Conservation (phyloP, 306 rosid genomes). For the Cucurbita moschata region DNA sequence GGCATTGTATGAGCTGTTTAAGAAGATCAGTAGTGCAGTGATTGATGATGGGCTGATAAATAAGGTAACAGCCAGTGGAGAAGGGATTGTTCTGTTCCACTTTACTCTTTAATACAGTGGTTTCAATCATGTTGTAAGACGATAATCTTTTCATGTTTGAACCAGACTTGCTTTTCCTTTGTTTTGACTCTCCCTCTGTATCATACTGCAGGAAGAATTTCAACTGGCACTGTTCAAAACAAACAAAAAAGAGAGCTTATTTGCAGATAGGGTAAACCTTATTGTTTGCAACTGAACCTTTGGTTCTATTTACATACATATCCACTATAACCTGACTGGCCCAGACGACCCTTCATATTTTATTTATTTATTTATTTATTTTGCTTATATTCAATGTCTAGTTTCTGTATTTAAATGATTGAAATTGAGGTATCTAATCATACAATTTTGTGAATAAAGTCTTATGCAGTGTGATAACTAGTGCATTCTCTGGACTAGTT, state of each 20-base stretch:
- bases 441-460: no score
- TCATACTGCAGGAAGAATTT: slow-evolving; percentile 48
- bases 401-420: no score
- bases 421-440: no score
- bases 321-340: no score
- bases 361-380: no score
- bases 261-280: slow-evolving; percentile 61
- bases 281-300: no score
- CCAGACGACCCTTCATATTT: no score
- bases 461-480: no score
- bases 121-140: neutral
- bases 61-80: slow-evolving; percentile 29
- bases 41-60: slow-evolving; percentile 64
- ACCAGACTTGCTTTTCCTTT: neutral
- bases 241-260: slow-evolving; percentile 58
- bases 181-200: neutral
- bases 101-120: neutral
- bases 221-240: slow-evolving; percentile 72
- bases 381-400: no score
- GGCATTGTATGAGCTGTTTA: slow-evolving; percentile 68
- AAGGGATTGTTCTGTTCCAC: neutral
- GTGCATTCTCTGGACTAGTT: no score
- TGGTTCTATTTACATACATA: no score
- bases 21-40: slow-evolving; percentile 62
- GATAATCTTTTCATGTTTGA: neutral